phyloP scores from a whole-genome alignment of 495 filamentous ascomycete species.

The Penicillium verhagenii region DNA sequence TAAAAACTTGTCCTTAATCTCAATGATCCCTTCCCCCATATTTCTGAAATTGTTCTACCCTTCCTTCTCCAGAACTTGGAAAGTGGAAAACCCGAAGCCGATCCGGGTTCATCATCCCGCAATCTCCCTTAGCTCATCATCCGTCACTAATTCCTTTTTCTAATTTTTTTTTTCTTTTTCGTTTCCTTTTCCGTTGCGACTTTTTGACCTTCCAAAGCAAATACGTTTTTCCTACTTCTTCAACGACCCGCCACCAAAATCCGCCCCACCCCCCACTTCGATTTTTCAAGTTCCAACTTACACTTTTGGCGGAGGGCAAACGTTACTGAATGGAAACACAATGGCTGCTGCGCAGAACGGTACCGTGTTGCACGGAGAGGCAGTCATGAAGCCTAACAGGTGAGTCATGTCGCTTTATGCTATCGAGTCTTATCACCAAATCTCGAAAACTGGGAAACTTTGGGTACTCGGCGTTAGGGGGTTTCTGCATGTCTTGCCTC shows the following conservation, averaged over 20 bases:
- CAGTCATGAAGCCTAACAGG: constrained; percentile 54
- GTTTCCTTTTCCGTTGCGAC: constrained; percentile 7
- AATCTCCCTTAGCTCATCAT: constrained; percentile 45
- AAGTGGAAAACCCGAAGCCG: background rate
- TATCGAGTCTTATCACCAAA: too few relatives aligned
- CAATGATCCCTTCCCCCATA: too few relatives aligned
- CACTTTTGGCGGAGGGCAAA: constrained; percentile 14
- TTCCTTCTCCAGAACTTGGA: background rate
- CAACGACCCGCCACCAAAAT: background rate
- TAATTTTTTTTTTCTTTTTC: constrained; percentile 24
- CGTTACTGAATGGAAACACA: constrained; percentile 43
- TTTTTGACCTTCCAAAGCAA: too few relatives aligned
- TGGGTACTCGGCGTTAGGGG: background rate
- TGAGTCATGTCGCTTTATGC: constrained; percentile 11
- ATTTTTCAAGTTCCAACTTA: constrained; percentile 7
- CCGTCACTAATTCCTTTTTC: constrained; percentile 20
- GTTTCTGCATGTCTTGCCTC: background rate
- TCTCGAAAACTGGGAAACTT: background rate
- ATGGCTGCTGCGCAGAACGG: constrained; percentile 50
- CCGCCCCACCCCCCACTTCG: background rate
- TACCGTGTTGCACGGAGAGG: constrained; percentile 50
- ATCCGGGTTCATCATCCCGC: constrained; percentile 33
- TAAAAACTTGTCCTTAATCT: too few relatives aligned
- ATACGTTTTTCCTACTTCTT: constrained; percentile 6
- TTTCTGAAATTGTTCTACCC: too few relatives aligned